phyloP scores from a whole-genome alignment of 2,329 filamentous ascomycete genomes.

The Colletotrichum lindemuthianum region DNA sequence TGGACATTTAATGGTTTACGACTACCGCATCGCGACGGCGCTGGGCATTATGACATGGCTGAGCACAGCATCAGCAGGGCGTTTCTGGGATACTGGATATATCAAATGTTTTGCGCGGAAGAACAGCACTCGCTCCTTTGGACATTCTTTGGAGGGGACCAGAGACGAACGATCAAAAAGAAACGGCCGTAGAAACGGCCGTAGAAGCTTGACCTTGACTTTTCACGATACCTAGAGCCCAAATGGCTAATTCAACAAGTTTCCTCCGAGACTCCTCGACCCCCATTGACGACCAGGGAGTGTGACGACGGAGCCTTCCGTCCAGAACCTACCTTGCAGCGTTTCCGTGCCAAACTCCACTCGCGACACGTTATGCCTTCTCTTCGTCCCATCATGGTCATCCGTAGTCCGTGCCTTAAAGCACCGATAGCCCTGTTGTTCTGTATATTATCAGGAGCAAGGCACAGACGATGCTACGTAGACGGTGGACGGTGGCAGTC shows the following conservation, averaged over 20 bases:
- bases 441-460: too few species aligned
- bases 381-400: too few species aligned
- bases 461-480: too few species aligned
- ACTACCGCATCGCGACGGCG: conserved; percentile 33
- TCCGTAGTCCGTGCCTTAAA: too few species aligned
- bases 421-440: too few species aligned
- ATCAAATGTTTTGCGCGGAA: neutral
- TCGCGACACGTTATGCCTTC: too few species aligned
- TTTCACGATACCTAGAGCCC: conserved; percentile 22
- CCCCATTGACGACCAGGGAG: too few species aligned
- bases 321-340: neutral
- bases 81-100: conserved; percentile 10
- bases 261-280: too few species aligned
- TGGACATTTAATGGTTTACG: conserved; percentile 1
- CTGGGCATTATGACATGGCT: conserved; percentile 9
- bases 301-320: too few species aligned
- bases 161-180: neutral
- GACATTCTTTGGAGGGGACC: conserved; percentile 6
- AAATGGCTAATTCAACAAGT: conserved; percentile 1
- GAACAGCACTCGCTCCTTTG: conserved; percentile 25
- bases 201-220: too few species aligned
- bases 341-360: neutral
- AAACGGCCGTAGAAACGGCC: neutral
- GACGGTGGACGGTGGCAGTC: too few species aligned
- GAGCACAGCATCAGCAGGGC: conserved; percentile 28